Evolutionary conservation across 495 filamentous ascomycete species (phyloP).

Genomic region (Polyplosphaeria fusca): DNA sequence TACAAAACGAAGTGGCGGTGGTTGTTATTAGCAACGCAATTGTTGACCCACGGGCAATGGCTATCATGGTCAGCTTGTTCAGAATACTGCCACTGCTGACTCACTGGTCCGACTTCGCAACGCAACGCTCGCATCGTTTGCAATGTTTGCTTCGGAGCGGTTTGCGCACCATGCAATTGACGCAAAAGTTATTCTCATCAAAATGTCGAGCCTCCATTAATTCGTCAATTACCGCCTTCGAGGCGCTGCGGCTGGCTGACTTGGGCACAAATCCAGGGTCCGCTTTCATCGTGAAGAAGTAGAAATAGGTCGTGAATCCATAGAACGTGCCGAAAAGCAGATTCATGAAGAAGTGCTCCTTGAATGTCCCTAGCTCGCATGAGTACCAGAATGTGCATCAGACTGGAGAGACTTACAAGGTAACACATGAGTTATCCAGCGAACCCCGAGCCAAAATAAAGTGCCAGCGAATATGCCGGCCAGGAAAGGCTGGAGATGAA

Average conservation of each 20-base stretch:
- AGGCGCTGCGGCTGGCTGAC: conserved; percentile 77
- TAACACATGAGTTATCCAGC: conserved; percentile 70
- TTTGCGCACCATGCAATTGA: conserved; percentile 86
- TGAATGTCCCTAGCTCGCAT: conserved; percentile 58
- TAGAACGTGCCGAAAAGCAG: conserved; percentile 65
- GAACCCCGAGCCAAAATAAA: conserved; percentile 74
- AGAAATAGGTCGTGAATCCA: conserved; percentile 75
- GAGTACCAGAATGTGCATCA: background rate
- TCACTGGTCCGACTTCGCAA: conserved; percentile 96
- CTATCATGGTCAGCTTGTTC: conserved; percentile 54
- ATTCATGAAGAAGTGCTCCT: conserved; percentile 65
- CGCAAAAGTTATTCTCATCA: conserved; percentile 91
- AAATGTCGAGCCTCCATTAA: conserved; percentile 81
- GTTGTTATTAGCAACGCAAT: conserved; percentile 92
- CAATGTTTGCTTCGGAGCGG: conserved; percentile 95
- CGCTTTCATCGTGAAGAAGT: conserved; percentile 73
- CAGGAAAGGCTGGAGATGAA: conserved; percentile 71
- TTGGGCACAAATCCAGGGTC: conserved; percentile 97
- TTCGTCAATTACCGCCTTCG: conserved; percentile 82
- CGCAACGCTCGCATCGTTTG: conserved; percentile 80
- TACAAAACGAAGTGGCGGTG: conserved; percentile 93
- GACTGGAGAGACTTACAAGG: conserved; percentile 51
- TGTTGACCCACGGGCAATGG: conserved; percentile 97
- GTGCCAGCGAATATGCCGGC: conserved; percentile 89
- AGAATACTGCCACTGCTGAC: conserved; percentile 35